Conservation (phyloP, 2,329 filamentous ascomycete genomes). For the Domatiomyces catenatus region DNA sequence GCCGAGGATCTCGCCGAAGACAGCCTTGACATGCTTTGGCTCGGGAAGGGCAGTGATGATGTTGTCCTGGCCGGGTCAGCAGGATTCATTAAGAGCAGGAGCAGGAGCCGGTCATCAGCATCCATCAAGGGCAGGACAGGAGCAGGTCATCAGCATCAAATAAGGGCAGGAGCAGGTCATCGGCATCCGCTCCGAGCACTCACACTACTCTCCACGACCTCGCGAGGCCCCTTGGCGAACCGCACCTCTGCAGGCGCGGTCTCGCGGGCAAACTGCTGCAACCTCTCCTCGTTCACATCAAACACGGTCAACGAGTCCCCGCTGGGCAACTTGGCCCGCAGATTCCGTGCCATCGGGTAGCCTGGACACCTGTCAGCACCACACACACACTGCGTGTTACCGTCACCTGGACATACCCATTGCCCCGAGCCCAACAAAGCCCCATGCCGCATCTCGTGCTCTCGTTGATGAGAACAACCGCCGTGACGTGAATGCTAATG, state of each 20-base stretch:
- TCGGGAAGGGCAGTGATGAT: constrained; percentile 83
- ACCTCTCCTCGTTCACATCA: constrained; percentile 47
- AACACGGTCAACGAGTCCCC: constrained; percentile 49
- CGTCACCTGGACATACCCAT: constrained; percentile 35
- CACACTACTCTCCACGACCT: constrained; percentile 54
- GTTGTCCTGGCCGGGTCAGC: constrained; percentile 45
- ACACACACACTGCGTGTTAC: neutral
- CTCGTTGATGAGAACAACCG: constrained; percentile 32
- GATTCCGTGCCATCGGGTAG: constrained; percentile 58
- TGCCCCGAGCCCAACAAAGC: constrained; percentile 44
- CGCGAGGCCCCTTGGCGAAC: constrained; percentile 41
- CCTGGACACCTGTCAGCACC: constrained; percentile 29
- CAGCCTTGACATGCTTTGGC: constrained; percentile 68
- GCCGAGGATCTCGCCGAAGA: constrained; percentile 62
- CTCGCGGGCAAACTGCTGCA: constrained; percentile 43
- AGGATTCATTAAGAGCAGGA: neutral
- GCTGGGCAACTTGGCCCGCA: constrained; percentile 49
- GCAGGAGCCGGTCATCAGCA: neutral
- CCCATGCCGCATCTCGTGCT: constrained; percentile 37
- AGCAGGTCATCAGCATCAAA: constrained; percentile 2
- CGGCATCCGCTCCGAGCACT: constrained; percentile 20
- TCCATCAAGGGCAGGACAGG: too few species aligned
- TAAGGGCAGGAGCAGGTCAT: neutral
- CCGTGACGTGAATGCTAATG: neutral
- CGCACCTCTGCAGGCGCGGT: constrained; percentile 34